These are phyloP conservation scores for Aspergillus leporis DNA, from an alignment of 495 filamentous ascomycete genomes.

Conservation along the genomic window DNA sequence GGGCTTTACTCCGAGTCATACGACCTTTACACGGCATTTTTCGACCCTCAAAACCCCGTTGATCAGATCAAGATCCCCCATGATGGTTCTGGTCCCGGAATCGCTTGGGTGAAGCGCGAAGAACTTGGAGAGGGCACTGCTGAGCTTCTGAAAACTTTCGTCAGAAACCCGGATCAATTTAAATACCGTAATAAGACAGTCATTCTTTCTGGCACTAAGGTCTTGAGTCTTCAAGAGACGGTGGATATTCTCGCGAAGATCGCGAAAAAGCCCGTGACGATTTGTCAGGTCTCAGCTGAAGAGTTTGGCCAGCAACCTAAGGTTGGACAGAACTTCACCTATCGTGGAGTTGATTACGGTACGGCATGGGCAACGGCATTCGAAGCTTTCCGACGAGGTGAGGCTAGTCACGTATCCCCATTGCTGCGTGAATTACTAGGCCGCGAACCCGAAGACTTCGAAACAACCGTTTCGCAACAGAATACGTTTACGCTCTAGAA, in stretches of 20 bases:
- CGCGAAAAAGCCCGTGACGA: conserved; percentile 24
- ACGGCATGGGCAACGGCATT: conserved; percentile 34
- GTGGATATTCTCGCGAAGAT: conserved; percentile 31
- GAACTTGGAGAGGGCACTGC: conserved; percentile 47
- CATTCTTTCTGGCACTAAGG: conserved; percentile 36
- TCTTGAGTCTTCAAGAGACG: conserved; percentile 36
- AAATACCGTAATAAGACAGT: conserved; percentile 30
- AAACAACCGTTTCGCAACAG: conserved; percentile 23
- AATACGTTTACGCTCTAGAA: too few species aligned
- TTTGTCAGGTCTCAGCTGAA: conserved; percentile 36
- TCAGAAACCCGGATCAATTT: conserved; percentile 18
- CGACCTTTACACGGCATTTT: conserved; percentile 63
- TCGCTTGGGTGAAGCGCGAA: conserved; percentile 47
- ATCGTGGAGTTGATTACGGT: conserved; percentile 22
- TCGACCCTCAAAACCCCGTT: conserved; percentile 28
- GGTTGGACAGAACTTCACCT: conserved; percentile 24
- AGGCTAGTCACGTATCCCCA: conserved; percentile 31
- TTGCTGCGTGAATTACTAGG: conserved; percentile 34
- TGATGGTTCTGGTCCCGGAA: conserved; percentile 37
- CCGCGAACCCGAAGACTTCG: conserved; percentile 32
- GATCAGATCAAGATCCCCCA: conserved; percentile 43
- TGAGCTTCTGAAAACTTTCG: conserved; percentile 32
- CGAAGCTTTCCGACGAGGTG: conserved; percentile 39
- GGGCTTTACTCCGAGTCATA: conserved; percentile 63
- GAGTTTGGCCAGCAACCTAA: conserved; percentile 36